Percentiles rank a stretch among this genome's conserved stretches.
These are phyloP conservation scores for Ampelocalamus luodianensis DNA, from an alignment of 176 grass and related monocot genomes.

Conservation along the genomic window DNA sequence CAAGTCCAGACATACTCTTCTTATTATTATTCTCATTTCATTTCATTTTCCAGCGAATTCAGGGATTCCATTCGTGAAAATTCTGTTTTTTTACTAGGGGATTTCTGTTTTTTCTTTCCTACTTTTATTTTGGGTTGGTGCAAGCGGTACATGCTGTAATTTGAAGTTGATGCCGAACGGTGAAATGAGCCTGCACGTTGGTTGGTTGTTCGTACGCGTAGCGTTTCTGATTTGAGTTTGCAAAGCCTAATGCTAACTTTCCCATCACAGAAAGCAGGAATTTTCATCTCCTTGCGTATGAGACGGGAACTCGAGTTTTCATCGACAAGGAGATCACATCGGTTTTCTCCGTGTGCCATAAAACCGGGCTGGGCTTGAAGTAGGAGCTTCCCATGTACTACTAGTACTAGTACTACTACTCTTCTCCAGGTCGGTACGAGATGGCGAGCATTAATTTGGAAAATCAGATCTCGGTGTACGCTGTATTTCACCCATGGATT, in stretches of 20 bases:
- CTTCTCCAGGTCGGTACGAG: neutral
- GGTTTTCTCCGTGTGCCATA: neutral
- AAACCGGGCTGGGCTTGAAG: neutral
- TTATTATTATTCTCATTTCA: neutral
- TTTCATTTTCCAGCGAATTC: neutral
- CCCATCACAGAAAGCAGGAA: neutral
- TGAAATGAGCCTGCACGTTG: neutral
- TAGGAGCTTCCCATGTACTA: neutral
- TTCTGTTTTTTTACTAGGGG: neutral
- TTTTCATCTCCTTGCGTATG: conserved; percentile 32
- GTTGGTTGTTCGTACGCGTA: neutral
- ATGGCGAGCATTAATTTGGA: neutral
- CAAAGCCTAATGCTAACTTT: neutral
- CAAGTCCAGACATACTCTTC: neutral
- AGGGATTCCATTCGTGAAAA: neutral
- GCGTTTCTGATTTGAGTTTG: neutral
- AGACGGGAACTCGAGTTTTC: neutral
- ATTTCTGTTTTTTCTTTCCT: neutral
- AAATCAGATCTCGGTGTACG: neutral
- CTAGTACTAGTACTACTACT: neutral
- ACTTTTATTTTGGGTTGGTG: neutral
- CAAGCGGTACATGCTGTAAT: neutral
- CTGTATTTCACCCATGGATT: neutral
- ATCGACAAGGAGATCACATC: conserved; percentile 27
- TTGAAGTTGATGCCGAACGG: neutral